phyloP scores from a whole-genome alignment of 1,284 basidiomycete genomes.

The Vanrija sp. region DNA sequence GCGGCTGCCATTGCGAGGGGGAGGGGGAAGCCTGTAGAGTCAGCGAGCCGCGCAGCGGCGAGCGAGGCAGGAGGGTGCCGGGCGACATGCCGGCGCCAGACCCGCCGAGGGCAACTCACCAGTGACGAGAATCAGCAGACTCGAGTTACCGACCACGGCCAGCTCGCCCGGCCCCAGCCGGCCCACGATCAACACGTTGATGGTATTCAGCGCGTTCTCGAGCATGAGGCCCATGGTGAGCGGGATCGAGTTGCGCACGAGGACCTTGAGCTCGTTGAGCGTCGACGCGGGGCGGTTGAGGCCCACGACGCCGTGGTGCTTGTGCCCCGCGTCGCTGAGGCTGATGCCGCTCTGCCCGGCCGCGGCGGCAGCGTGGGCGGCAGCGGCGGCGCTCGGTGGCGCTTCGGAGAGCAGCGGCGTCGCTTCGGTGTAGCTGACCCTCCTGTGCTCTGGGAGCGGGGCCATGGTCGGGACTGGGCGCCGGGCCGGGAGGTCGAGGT shows the following conservation, averaged over 20 bases:
- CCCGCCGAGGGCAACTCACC: constrained; percentile 9
- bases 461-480: no score
- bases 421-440: no score
- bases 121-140: constrained; percentile 29
- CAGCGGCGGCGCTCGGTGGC: no score
- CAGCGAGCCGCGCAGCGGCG: background rate
- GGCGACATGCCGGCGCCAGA: no score
- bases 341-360: background rate
- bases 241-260: constrained; percentile 8
- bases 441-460: no score
- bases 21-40: constrained; percentile 18
- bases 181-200: constrained; percentile 26
- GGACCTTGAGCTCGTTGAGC: constrained; percentile 16
- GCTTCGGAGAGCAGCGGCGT: no score
- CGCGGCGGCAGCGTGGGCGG: background rate
- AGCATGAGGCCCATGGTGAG: constrained; percentile 19
- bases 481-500: no score
- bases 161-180: constrained; percentile 27
- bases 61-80: no score
- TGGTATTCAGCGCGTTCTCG: constrained; percentile 21
- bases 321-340: background rate
- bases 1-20: constrained; percentile 36
- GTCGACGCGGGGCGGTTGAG: constrained; percentile 15
- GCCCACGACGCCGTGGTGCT: constrained; percentile 14
- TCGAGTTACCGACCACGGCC: constrained; percentile 31